Evolutionary conservation across 139 green algal genomes (phyloP), one percentile per base, ranked within the genome.

Genomic region (Volvox reticuliferus): DNA sequence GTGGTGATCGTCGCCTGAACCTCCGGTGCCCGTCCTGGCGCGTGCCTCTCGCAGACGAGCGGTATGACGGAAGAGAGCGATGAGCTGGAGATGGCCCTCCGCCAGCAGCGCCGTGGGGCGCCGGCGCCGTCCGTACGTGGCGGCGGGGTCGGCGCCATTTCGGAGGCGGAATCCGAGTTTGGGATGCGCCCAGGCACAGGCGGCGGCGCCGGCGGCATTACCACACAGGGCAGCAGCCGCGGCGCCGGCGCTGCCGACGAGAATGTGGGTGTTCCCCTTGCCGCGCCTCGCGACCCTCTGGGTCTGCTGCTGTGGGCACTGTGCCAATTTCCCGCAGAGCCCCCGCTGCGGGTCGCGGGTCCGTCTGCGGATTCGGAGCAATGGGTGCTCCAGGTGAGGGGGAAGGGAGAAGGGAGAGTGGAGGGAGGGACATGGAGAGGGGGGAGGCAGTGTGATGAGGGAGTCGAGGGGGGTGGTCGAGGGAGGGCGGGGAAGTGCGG

Each of bases 1-100:
- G 44, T 55, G 44, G 44, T 55, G 44, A 9, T 55, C 44, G 44
- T 55, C 44, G 44, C 44, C 5, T 55, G 44, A 9, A 14, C 5
- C 44, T 55, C 44, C 44, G 44, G 44, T 55, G 44, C 44, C 44
- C 44, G 5, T 9, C 44, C 44, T 9, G 44, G 44, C 44, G 9
- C 44, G 9, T 9, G 44, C 44, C 44, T 55, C 44, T 55, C 44
- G 44, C 73, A 85, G 76, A 33, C 78, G 87, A 91, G 61, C 32
- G 55, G 77, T 24, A 62, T 93, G 69, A 91, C 88, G 20, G 92
- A 94, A 36, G 88, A 92, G 61, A 84, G 44, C 79, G 92, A 94
- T 33, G 92, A 94, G 88, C 88, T 94, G 69, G 92, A 94, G 78
- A 28, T 63, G 14, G 92, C 92, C 0, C 84, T 94, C n/a, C 32